phyloP scores from a whole-genome alignment of 2,329 filamentous ascomycete species.

The Metarhizium anisopliae region DNA sequence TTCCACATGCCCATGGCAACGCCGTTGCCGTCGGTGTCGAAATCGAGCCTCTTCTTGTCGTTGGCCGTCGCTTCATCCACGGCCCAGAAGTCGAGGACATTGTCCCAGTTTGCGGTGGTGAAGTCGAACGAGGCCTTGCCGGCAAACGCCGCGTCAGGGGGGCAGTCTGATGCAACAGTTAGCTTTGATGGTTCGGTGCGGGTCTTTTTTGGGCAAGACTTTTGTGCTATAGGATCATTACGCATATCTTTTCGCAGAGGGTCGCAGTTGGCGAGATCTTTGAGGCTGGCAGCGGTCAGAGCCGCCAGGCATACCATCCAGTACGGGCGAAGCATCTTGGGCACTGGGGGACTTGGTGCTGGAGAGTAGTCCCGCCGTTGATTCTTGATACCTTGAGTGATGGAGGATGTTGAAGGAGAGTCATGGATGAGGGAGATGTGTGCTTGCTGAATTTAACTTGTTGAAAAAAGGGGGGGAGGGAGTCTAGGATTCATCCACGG shows the following conservation, averaged over 20 bases:
- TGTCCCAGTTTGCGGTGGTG: slow-evolving; percentile 43
- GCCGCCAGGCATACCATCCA: slow-evolving; percentile 2
- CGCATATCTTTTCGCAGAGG: slow-evolving; percentile 16
- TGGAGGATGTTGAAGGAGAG: too few relatives aligned
- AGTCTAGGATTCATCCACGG: background rate
- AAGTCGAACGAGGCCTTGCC: slow-evolving; percentile 50
- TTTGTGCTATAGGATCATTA: slow-evolving; percentile 7
- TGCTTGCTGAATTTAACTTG: background rate
- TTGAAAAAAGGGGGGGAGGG: background rate
- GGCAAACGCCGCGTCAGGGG: slow-evolving; percentile 59
- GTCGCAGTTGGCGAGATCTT: slow-evolving; percentile 15
- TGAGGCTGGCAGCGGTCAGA: slow-evolving; percentile 9
- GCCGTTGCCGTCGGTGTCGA: slow-evolving; percentile 18
- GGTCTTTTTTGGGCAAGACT: background rate
- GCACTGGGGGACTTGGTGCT: background rate
- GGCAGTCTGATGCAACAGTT: slow-evolving; percentile 32
- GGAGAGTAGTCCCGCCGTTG: background rate
- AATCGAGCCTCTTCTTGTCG: slow-evolving; percentile 17
- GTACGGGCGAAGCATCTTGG: background rate
- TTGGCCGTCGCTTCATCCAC: slow-evolving; percentile 23
- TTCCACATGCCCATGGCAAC: slow-evolving; percentile 45
- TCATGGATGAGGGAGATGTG: background rate
- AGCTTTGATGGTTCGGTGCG: background rate
- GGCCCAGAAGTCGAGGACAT: slow-evolving; percentile 19
- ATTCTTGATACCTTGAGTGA: too few relatives aligned